These are phyloP conservation scores for Mucor lusitanicus DNA, from an alignment of 371 early-diverging fungal genomes.

Conservation along the genomic window DNA sequence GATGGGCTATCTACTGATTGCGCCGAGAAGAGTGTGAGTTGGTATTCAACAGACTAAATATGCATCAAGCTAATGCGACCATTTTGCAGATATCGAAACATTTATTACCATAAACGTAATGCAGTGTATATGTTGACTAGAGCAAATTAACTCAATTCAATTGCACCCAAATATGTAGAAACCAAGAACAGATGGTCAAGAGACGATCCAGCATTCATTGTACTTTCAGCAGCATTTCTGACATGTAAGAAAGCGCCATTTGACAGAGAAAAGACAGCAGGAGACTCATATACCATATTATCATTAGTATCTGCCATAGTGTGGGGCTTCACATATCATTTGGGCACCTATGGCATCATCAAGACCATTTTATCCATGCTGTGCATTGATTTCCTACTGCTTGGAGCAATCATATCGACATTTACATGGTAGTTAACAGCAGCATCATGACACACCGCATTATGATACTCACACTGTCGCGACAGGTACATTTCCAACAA, in stretches of 20 bases:
- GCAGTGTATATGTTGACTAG: neutral
- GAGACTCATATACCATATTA: neutral
- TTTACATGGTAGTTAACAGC: slow-evolving; percentile 68
- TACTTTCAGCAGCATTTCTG: slow-evolving; percentile 63
- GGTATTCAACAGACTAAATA: neutral
- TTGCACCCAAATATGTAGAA: slow-evolving; percentile 58
- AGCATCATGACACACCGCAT: neutral
- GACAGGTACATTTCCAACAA: slow-evolving; percentile 75
- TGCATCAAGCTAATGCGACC: slow-evolving; percentile 7
- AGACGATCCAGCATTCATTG: slow-evolving; percentile 92
- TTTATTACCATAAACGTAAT: slow-evolving; percentile 92
- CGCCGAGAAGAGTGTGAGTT: slow-evolving; percentile 84
- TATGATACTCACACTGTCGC: neutral
- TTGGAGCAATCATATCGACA: slow-evolving; percentile 70
- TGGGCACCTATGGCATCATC: slow-evolving; percentile 61
- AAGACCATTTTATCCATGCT: slow-evolving; percentile 74
- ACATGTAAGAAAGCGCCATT: slow-evolving; percentile 42
- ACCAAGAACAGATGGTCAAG: slow-evolving; percentile 96
- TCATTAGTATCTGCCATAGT: slow-evolving; percentile 66
- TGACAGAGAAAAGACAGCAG: neutral
- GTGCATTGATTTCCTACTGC: slow-evolving; percentile 71
- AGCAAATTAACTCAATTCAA: neutral
- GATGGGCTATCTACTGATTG: slow-evolving; percentile 84
- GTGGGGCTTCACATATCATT: slow-evolving; percentile 72
- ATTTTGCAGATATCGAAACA: slow-evolving; percentile 87